Conservation (phyloP, 129 eudicot species). For the Flaveria ramosissima region DNA sequence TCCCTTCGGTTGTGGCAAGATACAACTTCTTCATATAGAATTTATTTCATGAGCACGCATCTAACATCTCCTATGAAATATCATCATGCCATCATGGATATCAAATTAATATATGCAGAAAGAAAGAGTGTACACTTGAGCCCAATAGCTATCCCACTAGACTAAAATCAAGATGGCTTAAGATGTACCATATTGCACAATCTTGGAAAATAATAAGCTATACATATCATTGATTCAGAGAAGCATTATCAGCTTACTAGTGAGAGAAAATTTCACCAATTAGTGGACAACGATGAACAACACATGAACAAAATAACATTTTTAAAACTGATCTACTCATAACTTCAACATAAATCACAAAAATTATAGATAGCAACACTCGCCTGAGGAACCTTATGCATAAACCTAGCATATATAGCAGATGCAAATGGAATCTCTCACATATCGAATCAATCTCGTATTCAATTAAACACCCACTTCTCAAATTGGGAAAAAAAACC, state of each 20-base stretch:
- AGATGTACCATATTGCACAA: no score
- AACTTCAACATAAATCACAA: background rate
- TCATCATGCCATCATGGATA: background rate
- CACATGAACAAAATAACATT: background rate
- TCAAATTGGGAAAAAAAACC: slow-evolving; percentile 8
- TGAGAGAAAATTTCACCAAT: no score
- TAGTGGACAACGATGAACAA: background rate
- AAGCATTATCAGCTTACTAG: background rate
- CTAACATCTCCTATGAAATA: no score
- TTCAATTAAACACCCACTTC: background rate
- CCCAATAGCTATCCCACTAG: background rate
- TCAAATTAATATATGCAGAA: background rate
- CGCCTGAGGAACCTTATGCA: background rate
- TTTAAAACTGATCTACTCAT: background rate
- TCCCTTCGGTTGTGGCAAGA: no score
- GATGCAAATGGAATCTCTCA: slow-evolving; percentile 3
- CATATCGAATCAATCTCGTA: background rate
- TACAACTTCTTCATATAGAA: no score
- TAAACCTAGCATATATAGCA: background rate
- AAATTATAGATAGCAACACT: background rate
- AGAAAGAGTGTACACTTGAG: no score
- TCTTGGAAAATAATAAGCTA: no score
- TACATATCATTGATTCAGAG: no score
- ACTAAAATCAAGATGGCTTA: background rate
- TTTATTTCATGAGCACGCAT: no score